These are phyloP conservation scores for Pythium insidiosum DNA, from an alignment of 352 stramenopile genomes.

Conservation along the genomic window DNA sequence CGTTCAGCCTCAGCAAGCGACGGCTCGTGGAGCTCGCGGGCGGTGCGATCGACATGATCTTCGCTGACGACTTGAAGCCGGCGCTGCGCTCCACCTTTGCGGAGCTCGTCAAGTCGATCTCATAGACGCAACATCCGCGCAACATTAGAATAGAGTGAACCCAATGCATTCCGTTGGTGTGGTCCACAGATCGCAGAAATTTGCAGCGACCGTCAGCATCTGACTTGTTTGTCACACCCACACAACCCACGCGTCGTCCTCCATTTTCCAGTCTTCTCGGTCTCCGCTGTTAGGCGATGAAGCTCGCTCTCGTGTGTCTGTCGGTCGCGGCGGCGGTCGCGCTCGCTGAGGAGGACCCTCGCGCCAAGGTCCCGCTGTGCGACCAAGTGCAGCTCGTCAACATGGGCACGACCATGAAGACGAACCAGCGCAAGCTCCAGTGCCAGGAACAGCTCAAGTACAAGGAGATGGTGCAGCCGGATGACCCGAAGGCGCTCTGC, in stretches of 20 bases:
- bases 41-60: conserved; percentile 46
- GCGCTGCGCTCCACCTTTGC: conserved; percentile 20
- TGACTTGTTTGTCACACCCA: no score
- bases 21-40: conserved; percentile 34
- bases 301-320: no score
- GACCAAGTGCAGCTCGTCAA: conserved; percentile 30
- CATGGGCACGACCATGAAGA: conserved; percentile 24
- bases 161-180: no score
- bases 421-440: conserved; percentile 40
- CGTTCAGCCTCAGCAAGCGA: conserved; percentile 56
- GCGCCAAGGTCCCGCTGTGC: conserved; percentile 40
- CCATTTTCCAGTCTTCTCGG: no score
- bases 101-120: conserved; percentile 7
- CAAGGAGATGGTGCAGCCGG: conserved; percentile 36
- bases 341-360: no score
- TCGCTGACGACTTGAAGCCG: conserved; percentile 30
- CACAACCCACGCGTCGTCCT: no score
- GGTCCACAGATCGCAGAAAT: no score
- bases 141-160: no score
- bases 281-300: no score
- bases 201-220: no score
- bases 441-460: conserved; percentile 40
- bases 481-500: conserved; percentile 31
- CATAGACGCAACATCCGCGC: no score
- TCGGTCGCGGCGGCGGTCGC: no score